Evolutionary conservation across 805 yeast species (phyloP).

Genomic region (Wickerhamiella occidentalis): DNA sequence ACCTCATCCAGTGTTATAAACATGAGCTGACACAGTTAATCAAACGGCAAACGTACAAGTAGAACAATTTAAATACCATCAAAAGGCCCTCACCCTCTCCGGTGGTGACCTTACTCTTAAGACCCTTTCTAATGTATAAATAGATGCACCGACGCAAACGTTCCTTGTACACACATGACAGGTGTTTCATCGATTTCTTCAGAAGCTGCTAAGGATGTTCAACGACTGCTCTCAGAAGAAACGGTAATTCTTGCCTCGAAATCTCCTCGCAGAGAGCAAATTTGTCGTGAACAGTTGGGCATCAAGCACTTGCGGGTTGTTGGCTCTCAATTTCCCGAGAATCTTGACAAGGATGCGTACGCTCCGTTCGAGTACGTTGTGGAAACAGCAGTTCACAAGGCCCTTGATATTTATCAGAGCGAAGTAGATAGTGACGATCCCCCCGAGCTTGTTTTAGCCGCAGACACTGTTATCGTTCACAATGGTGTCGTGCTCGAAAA

Average conservation of each 20-base stretch:
- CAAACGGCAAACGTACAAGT: too few species aligned
- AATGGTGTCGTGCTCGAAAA: slow-evolving; percentile 62
- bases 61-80: too few species aligned
- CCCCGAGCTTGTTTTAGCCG: slow-evolving; percentile 35
- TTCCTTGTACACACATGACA: not conserved
- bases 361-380: slow-evolving; percentile 52
- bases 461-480: slow-evolving; percentile 67
- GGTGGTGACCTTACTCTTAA: not conserved
- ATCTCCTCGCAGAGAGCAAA: slow-evolving; percentile 69
- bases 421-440: slow-evolving; percentile 27
- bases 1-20: too few species aligned
- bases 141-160: not conserved
- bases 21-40: too few species aligned
- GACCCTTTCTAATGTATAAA: not conserved
- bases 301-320: slow-evolving; percentile 31
- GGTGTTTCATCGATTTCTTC: not conserved
- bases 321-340: slow-evolving; percentile 65
- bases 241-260: slow-evolving; percentile 61
- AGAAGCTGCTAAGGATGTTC: not conserved
- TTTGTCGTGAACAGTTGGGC: slow-evolving; percentile 41
- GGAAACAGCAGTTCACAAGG: slow-evolving; percentile 59
- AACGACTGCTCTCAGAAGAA: slow-evolving; percentile 7
- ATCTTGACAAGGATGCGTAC: slow-evolving; percentile 43
- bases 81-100: too few species aligned
- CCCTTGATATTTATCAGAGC: slow-evolving; percentile 41